Evolutionary conservation across 805 yeast species (phyloP).

Genomic region (Komagataella mondaviorum): DNA sequence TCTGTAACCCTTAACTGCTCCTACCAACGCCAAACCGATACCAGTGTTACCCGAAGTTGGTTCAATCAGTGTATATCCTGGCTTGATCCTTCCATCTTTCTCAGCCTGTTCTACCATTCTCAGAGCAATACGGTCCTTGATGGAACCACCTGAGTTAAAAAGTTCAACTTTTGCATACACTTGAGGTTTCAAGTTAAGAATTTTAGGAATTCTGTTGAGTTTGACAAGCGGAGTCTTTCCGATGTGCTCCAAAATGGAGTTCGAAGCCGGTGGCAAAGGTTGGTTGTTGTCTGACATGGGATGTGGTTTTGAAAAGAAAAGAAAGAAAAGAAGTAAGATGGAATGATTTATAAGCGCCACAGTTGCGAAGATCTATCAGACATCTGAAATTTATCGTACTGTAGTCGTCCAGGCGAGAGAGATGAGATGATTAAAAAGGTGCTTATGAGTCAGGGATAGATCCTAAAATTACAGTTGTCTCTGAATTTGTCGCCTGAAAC

Average conservation of each 20-base stretch:
- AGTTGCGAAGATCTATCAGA: not conserved
- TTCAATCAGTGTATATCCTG: conserved; percentile 71
- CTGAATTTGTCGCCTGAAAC: not conserved
- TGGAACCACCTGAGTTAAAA: conserved; percentile 85
- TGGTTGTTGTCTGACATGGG: not conserved
- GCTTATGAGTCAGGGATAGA: not conserved
- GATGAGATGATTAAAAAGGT: not conserved
- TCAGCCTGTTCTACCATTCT: conserved; percentile 84
- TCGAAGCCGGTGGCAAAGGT: conserved; percentile 24
- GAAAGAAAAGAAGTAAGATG: not conserved
- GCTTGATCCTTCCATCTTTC: conserved; percentile 60
- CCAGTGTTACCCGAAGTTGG: conserved; percentile 92
- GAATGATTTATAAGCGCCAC: not conserved
- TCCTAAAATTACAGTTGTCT: not conserved
- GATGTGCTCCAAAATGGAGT: conserved; percentile 57
- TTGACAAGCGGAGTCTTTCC: conserved; percentile 78
- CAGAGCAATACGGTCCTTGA: conserved; percentile 79
- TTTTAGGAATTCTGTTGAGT: conserved; percentile 65
- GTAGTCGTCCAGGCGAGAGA: not conserved
- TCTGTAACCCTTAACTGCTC: conserved; percentile 79
- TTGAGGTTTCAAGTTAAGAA: conserved; percentile 59
- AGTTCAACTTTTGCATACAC: conserved; percentile 66
- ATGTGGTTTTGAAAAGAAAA: not conserved
- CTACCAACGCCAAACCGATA: conserved; percentile 76
- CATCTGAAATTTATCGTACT: not conserved